Percentiles rank a stretch among this genome's conserved stretches.
phyloP scores from a whole-genome alignment of 1,284 basidiomycete species.

The Sporisorium scitamineum region DNA sequence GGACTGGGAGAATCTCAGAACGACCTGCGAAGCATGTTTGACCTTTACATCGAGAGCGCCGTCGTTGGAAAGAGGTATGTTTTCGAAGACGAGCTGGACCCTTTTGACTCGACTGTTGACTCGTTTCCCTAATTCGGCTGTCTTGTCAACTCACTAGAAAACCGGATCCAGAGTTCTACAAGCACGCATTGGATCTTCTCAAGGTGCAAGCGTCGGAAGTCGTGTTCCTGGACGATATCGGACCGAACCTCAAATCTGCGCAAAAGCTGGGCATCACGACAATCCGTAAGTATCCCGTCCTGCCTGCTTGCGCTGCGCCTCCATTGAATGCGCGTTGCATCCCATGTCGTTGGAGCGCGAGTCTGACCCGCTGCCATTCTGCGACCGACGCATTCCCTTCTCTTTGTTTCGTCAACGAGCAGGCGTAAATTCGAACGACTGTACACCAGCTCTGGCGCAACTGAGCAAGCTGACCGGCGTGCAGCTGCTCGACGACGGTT shows the following conservation, averaged over 20 bases:
- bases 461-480: constrained; percentile 49
- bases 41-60: constrained; percentile 68
- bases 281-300: constrained; percentile 62
- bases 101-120: not conserved
- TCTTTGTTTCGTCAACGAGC: not conserved
- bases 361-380: not conserved
- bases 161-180: constrained; percentile 69
- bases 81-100: not conserved
- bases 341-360: not conserved
- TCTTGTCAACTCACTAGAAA: constrained; percentile 63
- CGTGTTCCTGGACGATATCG: constrained; percentile 70
- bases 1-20: constrained; percentile 44
- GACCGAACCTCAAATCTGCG: constrained; percentile 68
- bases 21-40: constrained; percentile 63
- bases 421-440: constrained; percentile 50
- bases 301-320: not conserved
- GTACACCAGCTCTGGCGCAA: constrained; percentile 42
- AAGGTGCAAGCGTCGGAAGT: constrained; percentile 62
- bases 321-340: not conserved
- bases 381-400: not conserved
- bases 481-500: constrained; percentile 31
- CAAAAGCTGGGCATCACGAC: constrained; percentile 68
- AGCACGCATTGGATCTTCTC: constrained; percentile 64
- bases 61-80: constrained; percentile 67
- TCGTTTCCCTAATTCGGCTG: not conserved